Percentiles rank a stretch among this genome's conserved stretches.
phyloP scores from a whole-genome alignment of 2,329 filamentous ascomycete genomes.

The Exophiala aquamarina region DNA sequence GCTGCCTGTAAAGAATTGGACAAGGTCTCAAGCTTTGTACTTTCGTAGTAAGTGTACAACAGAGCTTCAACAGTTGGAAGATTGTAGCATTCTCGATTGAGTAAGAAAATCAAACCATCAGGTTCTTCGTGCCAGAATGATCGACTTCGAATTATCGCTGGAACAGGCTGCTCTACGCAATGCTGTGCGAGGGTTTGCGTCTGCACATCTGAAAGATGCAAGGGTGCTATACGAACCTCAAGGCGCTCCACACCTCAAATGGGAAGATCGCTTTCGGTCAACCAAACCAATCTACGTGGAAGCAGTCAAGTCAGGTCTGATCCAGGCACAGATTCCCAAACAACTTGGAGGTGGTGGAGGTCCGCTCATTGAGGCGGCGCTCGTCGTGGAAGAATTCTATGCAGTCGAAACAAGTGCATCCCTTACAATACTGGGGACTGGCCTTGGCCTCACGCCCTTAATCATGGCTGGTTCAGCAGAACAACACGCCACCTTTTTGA shows the following conservation, averaged over 20 bases:
- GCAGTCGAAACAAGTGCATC: slow-evolving; percentile 51
- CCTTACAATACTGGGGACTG: slow-evolving; percentile 54
- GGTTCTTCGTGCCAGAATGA: too few species aligned
- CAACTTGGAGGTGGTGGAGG: slow-evolving; percentile 48
- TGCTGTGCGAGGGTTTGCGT: slow-evolving; percentile 14
- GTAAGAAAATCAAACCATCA: too few species aligned
- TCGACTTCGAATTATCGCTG: slow-evolving; percentile 18
- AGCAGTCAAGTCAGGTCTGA: slow-evolving; percentile 45
- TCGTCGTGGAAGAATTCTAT: slow-evolving; percentile 56
- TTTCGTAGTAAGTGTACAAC: too few species aligned
- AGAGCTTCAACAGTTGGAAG: too few species aligned
- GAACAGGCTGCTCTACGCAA: slow-evolving; percentile 17
- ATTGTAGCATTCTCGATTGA: too few species aligned
- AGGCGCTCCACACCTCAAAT: slow-evolving; percentile 23
- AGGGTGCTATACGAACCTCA: slow-evolving; percentile 15
- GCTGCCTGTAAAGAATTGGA: too few species aligned
- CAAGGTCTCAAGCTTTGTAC: too few species aligned
- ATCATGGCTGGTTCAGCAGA: slow-evolving; percentile 45
- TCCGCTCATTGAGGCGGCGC: slow-evolving; percentile 48
- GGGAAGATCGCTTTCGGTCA: slow-evolving; percentile 47
- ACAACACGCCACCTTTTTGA: slow-evolving; percentile 45
- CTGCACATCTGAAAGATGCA: slow-evolving; percentile 11
- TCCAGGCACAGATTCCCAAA: slow-evolving; percentile 50
- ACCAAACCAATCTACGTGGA: slow-evolving; percentile 48
- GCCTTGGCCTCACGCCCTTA: slow-evolving; percentile 53